Evolutionary conservation across 129 eudicot genomes (phyloP).

Genomic region (Lactuca saligna): DNA sequence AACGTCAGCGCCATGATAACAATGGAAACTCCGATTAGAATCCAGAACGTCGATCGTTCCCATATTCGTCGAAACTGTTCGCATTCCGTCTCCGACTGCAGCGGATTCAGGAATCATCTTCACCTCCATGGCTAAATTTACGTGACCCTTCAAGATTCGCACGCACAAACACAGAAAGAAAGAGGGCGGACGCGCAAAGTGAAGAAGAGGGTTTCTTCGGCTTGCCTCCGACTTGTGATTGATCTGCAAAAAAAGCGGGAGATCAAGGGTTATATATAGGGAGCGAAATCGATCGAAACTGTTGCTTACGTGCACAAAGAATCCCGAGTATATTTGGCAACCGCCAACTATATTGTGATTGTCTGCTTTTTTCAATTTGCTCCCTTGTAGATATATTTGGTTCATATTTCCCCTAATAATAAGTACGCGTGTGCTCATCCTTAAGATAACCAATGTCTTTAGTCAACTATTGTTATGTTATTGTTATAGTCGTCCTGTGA

Average conservation of each 20-base stretch:
- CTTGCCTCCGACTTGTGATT: slow-evolving; percentile 2
- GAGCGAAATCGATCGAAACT: slow-evolving; percentile 5
- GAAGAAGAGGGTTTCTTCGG: slow-evolving; percentile 25
- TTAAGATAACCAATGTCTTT: too few species aligned
- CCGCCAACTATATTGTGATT: neutral
- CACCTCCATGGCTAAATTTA: neutral
- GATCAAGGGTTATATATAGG: neutral
- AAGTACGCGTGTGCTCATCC: too few species aligned
- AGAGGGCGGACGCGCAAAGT: neutral
- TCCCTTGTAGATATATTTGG: neutral
- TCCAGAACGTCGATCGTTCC: neutral
- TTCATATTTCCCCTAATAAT: neutral
- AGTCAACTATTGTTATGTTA: too few species aligned
- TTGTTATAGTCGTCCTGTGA: too few species aligned
- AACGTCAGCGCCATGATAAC: neutral
- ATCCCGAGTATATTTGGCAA: slow-evolving; percentile 5
- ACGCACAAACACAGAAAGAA: neutral
- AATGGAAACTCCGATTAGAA: neutral
- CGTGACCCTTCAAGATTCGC: neutral
- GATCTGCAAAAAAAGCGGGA: slow-evolving; percentile 29
- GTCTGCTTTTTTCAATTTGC: neutral
- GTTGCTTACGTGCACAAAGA: slow-evolving; percentile 7
- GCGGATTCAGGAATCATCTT: neutral
- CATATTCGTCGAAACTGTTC: slow-evolving; percentile 1
- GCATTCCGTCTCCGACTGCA: slow-evolving; percentile 15